Base-by-base conservation (phyloP, 306 rosid species). In the Dryas alaskensis region DNA sequence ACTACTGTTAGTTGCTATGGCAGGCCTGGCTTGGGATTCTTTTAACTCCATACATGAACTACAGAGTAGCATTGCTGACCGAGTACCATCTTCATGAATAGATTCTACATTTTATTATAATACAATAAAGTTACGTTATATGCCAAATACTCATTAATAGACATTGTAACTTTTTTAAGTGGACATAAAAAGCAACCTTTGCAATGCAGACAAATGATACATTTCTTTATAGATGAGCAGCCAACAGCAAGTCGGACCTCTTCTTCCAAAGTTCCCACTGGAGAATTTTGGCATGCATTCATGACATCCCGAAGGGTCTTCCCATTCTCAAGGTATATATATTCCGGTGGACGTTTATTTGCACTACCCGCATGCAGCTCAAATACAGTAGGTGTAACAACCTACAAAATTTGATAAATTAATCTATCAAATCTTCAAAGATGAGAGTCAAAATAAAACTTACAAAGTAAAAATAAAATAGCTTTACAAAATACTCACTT, bases 301-400 rank as follows among this genome's bases (percentile, higher is more conserved):
- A 95, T 86, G 73, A 92, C 81, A 66, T 95, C 97, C 7, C 98
- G 88, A 45, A 95, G 99, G 63, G 89, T 86, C 39, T 50, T 73
- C 60, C 93, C 93, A 73, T 83, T 87, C 62, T 84, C 91, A 76
- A 95, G 81, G 84, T 81, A 88, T 62, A 82, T 90, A 66, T 92
- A 88, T 74, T 90, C 98, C 0, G 93, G 93, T 6, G 99, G 98
- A 10, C 93, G 92, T 77, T 90, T 92, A 80, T 86, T 88, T 70
- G 89, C 63, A 80, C 99, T 92, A 46, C 92, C 87, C 27, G 99
- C 99, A 80, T 95, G 99, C 74, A 88, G 76, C 88, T 95, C 99
- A 84, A 87, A 95, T 76, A 74, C 77, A 14, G 89, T 63, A 52
- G 99, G 99, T 5, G 93, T 59, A 70, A 90, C 86, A 81, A 85